phyloP scores from a whole-genome alignment of 2,329 filamentous ascomycete genomes.

The Clarireedia paspali region DNA sequence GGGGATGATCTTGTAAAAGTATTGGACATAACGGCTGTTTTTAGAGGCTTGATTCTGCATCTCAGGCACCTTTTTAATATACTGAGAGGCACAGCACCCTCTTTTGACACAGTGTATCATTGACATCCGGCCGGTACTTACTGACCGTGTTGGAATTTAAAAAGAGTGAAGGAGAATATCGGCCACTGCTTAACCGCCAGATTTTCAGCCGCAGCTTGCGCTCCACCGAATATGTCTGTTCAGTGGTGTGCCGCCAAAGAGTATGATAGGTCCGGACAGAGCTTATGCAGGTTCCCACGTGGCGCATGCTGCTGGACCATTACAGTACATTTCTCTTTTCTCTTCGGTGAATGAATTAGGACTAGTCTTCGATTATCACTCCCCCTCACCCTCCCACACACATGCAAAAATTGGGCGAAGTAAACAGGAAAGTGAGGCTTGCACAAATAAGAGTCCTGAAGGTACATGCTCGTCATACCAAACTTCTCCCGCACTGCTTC shows the following conservation, averaged over 20 bases:
- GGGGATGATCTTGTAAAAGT: constrained; percentile 1
- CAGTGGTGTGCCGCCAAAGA: not conserved
- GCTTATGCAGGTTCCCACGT: not conserved
- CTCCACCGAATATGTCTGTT: not conserved
- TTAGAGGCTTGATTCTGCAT: not conserved
- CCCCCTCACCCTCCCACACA: too few species aligned
- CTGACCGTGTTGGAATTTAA: not conserved
- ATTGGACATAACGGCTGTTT: not conserved
- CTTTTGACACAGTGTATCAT: not conserved
- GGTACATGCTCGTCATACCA: not conserved
- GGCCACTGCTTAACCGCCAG: not conserved
- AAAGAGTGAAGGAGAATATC: not conserved
- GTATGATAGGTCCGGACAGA: not conserved
- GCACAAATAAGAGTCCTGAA: constrained; percentile 3
- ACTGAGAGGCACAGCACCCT: not conserved
- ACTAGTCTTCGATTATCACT: not conserved
- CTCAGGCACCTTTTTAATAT: not conserved
- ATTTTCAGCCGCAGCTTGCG: not conserved
- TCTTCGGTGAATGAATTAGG: not conserved
- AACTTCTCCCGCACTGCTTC: not conserved
- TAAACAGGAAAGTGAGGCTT: constrained; percentile 9
- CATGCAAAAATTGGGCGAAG: constrained; percentile 1
- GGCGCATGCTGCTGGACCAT: not conserved
- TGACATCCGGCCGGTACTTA: not conserved
- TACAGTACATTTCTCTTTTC: not conserved